Conservation (phyloP, 2,329 filamentous ascomycete species). For the Colletotrichum sp. region DNA sequence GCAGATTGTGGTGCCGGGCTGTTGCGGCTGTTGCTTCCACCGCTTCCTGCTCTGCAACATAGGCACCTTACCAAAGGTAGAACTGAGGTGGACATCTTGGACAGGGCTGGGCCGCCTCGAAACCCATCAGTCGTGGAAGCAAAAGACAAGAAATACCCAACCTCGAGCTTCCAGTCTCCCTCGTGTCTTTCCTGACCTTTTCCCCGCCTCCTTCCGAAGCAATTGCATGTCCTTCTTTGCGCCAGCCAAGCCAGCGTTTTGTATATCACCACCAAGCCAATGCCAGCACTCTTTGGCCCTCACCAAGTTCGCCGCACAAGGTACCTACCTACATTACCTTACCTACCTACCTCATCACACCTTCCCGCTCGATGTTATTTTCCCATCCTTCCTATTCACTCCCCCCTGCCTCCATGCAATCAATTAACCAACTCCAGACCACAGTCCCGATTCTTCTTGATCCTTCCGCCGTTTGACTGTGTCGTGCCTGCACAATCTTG, state of each 20-base stretch:
- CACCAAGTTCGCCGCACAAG: neutral
- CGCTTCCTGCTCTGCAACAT: neutral
- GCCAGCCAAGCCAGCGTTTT: neutral
- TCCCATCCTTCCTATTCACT: neutral
- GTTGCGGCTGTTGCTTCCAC: slow-evolving; percentile 5
- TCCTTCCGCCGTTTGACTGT: neutral
- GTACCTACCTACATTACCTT: neutral
- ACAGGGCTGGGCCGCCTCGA: neutral
- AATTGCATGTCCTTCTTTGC: neutral
- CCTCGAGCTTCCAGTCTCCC: neutral
- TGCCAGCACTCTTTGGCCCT: too few relatives aligned
- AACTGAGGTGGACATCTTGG: neutral
- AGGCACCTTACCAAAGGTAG: neutral
- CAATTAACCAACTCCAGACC: neutral
- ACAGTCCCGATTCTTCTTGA: neutral
- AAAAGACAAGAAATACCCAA: neutral
- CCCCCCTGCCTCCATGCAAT: neutral
- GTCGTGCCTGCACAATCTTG: neutral
- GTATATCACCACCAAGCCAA: neutral
- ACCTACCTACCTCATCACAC: neutral
- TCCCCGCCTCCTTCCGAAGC: neutral
- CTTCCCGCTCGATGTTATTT: neutral
- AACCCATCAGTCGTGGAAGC: neutral
- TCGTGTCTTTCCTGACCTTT: neutral
- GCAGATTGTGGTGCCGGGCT: neutral